These are phyloP conservation scores for Lactifluus piperatus DNA, from an alignment of 768 basidiomycete species.

Conservation along the genomic window DNA sequence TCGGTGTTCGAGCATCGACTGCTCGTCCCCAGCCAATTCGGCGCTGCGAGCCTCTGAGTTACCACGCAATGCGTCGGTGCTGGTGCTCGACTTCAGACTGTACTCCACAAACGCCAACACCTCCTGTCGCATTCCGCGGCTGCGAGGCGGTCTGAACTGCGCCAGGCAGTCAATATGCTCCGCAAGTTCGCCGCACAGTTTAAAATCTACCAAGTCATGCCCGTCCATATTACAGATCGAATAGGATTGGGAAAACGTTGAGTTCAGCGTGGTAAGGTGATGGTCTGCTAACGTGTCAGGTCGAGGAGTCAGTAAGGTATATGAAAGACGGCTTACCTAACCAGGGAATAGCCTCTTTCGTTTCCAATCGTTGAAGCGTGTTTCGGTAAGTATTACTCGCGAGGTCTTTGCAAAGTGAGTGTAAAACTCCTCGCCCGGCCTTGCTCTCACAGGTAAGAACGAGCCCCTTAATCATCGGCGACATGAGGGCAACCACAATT, in stretches of 20 bases:
- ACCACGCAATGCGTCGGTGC: neutral
- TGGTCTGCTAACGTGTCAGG: neutral
- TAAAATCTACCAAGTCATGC: slow-evolving; percentile 2
- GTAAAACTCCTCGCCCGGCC: neutral
- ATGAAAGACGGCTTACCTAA: neutral
- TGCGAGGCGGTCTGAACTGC: slow-evolving; percentile 1
- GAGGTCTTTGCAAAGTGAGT: neutral
- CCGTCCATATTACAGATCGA: neutral
- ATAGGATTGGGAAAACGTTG: neutral
- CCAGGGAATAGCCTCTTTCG: slow-evolving; percentile 3
- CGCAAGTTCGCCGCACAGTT: neutral
- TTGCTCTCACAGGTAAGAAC: slow-evolving; percentile 7
- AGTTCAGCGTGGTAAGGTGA: slow-evolving; percentile 1
- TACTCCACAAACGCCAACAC: slow-evolving; percentile 7
- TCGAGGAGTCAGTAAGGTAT: neutral
- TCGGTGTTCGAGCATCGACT: neutral
- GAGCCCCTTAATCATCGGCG: neutral
- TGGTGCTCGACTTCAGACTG: neutral
- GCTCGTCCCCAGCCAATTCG: neutral
- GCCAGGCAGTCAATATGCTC: slow-evolving; percentile 1
- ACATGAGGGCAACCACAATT: slow-evolving; percentile 3
- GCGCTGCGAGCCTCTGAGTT: neutral
- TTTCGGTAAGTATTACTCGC: neutral
- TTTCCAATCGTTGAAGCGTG: neutral
- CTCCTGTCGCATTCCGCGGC: neutral